Conservation (phyloP, 2,329 filamentous ascomycete species). For the Dactylellina parvicollis region DNA sequence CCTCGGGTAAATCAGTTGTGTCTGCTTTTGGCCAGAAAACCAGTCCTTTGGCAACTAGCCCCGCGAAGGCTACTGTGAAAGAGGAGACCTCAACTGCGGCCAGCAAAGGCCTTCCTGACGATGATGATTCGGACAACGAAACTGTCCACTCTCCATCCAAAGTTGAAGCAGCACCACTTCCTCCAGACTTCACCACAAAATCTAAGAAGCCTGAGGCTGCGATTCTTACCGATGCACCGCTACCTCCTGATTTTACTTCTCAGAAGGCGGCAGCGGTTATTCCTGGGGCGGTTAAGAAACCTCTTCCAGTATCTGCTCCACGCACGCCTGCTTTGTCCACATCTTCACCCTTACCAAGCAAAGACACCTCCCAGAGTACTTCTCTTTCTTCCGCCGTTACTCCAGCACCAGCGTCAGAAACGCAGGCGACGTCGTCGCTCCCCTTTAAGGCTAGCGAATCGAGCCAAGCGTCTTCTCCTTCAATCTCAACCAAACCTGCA, state of each 20-base stretch:
- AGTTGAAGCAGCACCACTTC: constrained; percentile 38
- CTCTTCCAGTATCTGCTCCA: constrained; percentile 33
- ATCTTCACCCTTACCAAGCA: background rate
- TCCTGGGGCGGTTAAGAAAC: constrained; percentile 11
- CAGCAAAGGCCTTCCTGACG: constrained; percentile 35
- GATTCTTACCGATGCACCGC: constrained; percentile 27
- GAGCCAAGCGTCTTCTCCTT: background rate
- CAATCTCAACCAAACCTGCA: background rate
- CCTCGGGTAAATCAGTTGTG: constrained; percentile 16
- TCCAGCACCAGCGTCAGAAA: background rate
- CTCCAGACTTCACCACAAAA: constrained; percentile 33
- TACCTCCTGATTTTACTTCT: constrained; percentile 37
- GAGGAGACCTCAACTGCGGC: constrained; percentile 19
- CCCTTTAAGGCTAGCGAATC: background rate
- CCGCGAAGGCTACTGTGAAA: constrained; percentile 8
- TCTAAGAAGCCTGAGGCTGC: constrained; percentile 17
- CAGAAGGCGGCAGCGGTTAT: background rate
- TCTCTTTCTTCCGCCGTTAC: background rate
- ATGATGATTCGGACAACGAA: constrained; percentile 44
- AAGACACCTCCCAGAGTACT: background rate
- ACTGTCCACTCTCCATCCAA: constrained; percentile 22
- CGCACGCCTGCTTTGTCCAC: constrained; percentile 10
- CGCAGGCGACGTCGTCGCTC: background rate
- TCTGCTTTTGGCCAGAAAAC: constrained; percentile 37
- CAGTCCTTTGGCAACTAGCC: constrained; percentile 5